Evolutionary conservation across 1,139 yeast species (phyloP).

Genomic region (Yamadazyma jaroonii): DNA sequence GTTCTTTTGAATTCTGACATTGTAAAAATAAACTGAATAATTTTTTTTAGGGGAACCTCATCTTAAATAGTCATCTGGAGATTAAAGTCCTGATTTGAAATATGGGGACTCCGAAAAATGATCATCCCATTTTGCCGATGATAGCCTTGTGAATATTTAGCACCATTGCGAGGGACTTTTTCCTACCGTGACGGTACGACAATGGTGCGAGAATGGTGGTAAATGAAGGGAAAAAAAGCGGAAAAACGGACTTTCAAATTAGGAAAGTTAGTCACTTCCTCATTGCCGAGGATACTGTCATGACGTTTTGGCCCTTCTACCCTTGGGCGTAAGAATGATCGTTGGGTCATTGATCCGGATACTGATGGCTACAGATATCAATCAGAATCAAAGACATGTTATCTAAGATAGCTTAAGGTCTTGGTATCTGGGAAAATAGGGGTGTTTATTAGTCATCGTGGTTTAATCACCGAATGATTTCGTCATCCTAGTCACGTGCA

Average conservation of each 20-base stretch:
- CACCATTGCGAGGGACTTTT: not conserved
- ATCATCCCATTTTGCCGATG: constrained; percentile 4
- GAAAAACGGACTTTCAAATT: not conserved
- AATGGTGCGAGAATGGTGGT: not conserved
- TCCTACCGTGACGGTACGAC: not conserved
- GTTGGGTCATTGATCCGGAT: too few relatives aligned
- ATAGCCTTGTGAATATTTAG: not conserved
- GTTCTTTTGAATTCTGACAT: constrained; percentile 15
- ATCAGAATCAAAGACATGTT: too few relatives aligned
- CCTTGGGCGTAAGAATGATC: too few relatives aligned
- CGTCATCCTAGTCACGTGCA: constrained; percentile 1
- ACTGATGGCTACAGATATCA: too few relatives aligned
- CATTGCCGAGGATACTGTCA: not conserved
- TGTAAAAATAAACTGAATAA: not conserved
- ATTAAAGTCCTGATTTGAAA: constrained; percentile 7
- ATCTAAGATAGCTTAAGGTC: too few relatives aligned
- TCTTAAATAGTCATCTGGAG: constrained; percentile 4
- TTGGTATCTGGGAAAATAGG: too few relatives aligned
- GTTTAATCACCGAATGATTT: not conserved
- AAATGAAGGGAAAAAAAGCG: not conserved
- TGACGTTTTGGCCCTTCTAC: too few relatives aligned
- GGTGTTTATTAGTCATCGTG: not conserved
- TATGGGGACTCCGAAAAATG: constrained; percentile 6
- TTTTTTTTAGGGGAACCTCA: not conserved
- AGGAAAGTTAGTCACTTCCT: not conserved